Evolutionary conservation across 495 filamentous ascomycete species (phyloP).

Genomic region (Parmelia sp.): DNA sequence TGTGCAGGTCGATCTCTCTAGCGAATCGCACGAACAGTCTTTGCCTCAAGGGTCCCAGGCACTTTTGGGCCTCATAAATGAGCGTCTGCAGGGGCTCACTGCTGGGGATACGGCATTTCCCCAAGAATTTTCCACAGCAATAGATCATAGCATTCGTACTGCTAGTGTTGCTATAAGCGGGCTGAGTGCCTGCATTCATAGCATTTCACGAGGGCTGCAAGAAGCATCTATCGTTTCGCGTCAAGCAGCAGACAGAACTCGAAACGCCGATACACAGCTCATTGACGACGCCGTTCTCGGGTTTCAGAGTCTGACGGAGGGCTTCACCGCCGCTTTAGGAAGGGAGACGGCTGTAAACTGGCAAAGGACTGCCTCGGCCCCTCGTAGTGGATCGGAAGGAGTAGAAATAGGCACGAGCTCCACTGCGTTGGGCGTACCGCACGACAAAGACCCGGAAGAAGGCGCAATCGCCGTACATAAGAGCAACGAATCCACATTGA

Average conservation of each 20-base stretch:
- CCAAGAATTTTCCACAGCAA: slow-evolving; percentile 16
- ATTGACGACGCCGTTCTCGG: slow-evolving; percentile 39
- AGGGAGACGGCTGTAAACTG: slow-evolving; percentile 11
- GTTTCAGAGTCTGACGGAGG: slow-evolving; percentile 40
- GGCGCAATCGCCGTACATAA: not conserved
- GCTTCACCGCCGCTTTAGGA: slow-evolving; percentile 37
- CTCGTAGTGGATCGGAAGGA: not conserved
- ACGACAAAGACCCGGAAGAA: not conserved
- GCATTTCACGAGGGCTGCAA: slow-evolving; percentile 34
- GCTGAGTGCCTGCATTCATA: slow-evolving; percentile 33
- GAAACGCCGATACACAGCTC: slow-evolving; percentile 36
- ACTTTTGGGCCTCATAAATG: slow-evolving; percentile 5
- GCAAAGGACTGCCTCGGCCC: not conserved
- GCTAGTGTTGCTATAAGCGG: slow-evolving; percentile 8
- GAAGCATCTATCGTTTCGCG: slow-evolving; percentile 38
- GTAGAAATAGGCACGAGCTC: not conserved
- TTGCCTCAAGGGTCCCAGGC: slow-evolving; percentile 3
- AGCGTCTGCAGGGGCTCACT: slow-evolving; percentile 26
- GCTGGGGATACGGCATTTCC: slow-evolving; percentile 17
- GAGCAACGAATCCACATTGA: not conserved
- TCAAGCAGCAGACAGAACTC: slow-evolving; percentile 34
- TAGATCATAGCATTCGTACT: slow-evolving; percentile 9
- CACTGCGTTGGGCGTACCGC: not conserved
- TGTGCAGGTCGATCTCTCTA: not conserved
- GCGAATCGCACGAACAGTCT: not conserved